These are phyloP conservation scores for Inga leiocalycina DNA, from an alignment of 306 rosid genomes.

Conservation along the genomic window DNA sequence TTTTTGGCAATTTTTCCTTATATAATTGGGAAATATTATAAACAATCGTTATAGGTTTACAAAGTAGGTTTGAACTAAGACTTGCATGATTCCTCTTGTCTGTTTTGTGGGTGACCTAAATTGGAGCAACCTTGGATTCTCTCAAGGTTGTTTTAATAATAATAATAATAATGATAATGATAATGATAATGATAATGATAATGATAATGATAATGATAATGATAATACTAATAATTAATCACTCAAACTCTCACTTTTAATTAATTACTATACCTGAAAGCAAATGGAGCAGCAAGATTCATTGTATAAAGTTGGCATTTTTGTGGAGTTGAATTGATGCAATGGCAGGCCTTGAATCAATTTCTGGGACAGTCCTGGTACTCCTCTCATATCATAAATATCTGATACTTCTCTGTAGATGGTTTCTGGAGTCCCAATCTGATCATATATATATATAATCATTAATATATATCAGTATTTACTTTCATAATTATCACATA, in stretches of 20 bases:
- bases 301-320: slow-evolving; percentile 20
- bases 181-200: no score
- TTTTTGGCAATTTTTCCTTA: no score
- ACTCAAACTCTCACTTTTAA: no score
- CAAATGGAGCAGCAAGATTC: slow-evolving; percentile 48
- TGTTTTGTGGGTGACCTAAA: slow-evolving; percentile 14
- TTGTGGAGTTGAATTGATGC: slow-evolving; percentile 33
- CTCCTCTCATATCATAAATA: slow-evolving; percentile 32
- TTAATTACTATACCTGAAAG: slow-evolving; percentile 33
- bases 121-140: not conserved
- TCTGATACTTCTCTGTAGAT: slow-evolving; percentile 37
- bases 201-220: no score
- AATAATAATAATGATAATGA: no score
- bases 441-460: not conserved
- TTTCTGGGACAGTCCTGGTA: slow-evolving; percentile 32
- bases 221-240: no score
- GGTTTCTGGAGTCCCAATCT: slow-evolving; percentile 30
- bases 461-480: not conserved
- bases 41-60: not conserved
- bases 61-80: not conserved
- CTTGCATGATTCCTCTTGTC: not conserved
- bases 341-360: slow-evolving; percentile 35
- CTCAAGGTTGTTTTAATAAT: not conserved
- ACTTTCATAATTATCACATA: not conserved
- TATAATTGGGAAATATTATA: not conserved